Conservation (phyloP, 202 grass and related monocot species). For the Eragrostis tef region DNA sequence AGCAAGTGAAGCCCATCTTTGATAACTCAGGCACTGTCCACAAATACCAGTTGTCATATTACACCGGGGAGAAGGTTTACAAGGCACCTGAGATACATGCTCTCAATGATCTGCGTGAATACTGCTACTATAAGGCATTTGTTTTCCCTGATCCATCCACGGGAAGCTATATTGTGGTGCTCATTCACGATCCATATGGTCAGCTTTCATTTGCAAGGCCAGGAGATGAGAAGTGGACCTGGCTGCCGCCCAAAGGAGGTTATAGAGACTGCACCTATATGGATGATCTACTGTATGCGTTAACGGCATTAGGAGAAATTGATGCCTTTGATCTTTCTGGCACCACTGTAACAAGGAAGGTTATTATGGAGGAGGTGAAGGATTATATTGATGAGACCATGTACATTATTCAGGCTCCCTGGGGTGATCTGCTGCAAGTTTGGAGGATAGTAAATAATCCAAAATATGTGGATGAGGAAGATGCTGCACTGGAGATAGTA, state of each 20-base stretch:
- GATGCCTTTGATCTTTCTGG: background rate
- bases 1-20: no score
- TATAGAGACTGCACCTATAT: background rate
- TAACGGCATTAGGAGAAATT: background rate
- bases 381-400: background rate
- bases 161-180: no score
- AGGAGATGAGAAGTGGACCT: background rate
- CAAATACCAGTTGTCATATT: no score
- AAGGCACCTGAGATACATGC: no score
- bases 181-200: background rate
- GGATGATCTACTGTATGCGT: background rate
- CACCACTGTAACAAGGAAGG: background rate
- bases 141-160: no score
- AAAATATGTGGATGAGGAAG: background rate
- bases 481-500: no score
- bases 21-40: no score
- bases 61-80: no score
- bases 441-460: background rate
- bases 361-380: background rate
- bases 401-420: background rate
- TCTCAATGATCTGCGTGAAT: no score
- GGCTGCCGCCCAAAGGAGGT: no score
- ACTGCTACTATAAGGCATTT: no score
- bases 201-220: background rate
- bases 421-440: slow-evolving; percentile 30